phyloP scores from a whole-genome alignment of 2,329 filamentous ascomycete genomes.

The Neonectria magnoliae region DNA sequence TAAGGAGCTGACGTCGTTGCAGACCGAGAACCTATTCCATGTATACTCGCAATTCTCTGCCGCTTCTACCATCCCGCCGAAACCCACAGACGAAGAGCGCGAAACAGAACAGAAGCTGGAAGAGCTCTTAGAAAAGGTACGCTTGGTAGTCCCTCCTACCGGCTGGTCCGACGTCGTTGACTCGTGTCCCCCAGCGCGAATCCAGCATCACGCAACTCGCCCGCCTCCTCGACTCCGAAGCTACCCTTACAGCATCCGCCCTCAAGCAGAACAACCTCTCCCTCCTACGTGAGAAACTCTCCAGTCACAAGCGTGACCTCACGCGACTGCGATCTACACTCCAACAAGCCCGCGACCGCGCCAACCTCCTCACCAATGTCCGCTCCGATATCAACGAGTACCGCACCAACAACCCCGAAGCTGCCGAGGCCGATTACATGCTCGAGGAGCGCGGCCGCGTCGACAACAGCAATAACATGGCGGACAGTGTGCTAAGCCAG shows the following conservation, averaged over 20 bases:
- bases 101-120: slow-evolving; percentile 83
- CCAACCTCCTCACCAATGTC: slow-evolving; percentile 90
- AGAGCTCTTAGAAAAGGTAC: slow-evolving; percentile 84
- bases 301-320: slow-evolving; percentile 87
- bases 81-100: slow-evolving; percentile 86
- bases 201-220: slow-evolving; percentile 81
- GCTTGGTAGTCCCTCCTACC: not conserved
- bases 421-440: slow-evolving; percentile 96
- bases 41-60: slow-evolving; percentile 92
- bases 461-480: slow-evolving; percentile 89
- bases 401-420: slow-evolving; percentile 80
- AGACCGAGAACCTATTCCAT: slow-evolving; percentile 88
- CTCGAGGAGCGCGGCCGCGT: slow-evolving; percentile 86
- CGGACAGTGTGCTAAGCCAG: slow-evolving; percentile 90
- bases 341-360: slow-evolving; percentile 81
- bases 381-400: slow-evolving; percentile 93
- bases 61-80: slow-evolving; percentile 79
- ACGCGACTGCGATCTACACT: slow-evolving; percentile 78
- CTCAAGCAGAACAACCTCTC: slow-evolving; percentile 97
- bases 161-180: slow-evolving; percentile 22
- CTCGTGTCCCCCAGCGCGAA: slow-evolving; percentile 71
- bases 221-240: slow-evolving; percentile 92
- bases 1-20: slow-evolving; percentile 33
- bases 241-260: slow-evolving; percentile 84
- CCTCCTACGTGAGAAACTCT: slow-evolving; percentile 88